Conservation (phyloP, 768 basidiomycete species). For the Suillus americanus region DNA sequence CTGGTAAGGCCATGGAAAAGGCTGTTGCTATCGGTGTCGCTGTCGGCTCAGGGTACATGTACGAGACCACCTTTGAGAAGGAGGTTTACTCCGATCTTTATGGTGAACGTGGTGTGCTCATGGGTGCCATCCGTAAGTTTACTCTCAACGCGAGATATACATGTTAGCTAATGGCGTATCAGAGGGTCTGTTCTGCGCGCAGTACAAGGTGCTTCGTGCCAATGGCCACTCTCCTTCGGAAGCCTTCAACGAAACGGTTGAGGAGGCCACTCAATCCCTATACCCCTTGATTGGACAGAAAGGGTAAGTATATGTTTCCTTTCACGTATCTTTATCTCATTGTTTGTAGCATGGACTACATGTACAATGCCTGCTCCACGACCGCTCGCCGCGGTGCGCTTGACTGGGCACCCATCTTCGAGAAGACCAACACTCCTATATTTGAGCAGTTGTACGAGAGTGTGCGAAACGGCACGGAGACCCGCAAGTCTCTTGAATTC, state of each 20-base stretch:
- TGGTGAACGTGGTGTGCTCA: constrained; percentile 99
- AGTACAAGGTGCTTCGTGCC: constrained; percentile 96
- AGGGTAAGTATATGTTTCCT: constrained; percentile 55
- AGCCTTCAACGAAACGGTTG: constrained; percentile 99
- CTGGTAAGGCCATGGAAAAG: constrained; percentile 97
- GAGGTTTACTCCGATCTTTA: constrained; percentile 99
- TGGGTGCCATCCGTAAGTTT: constrained; percentile 90
- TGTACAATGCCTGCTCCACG: constrained; percentile 99
- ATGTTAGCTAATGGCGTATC: constrained; percentile 7
- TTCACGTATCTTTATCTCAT: not conserved
- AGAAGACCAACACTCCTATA: constrained; percentile 90
- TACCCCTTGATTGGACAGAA: constrained; percentile 96
- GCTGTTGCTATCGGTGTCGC: constrained; percentile 93
- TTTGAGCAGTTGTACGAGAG: constrained; percentile 95
- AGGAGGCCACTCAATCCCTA: constrained; percentile 98
- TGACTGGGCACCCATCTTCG: constrained; percentile 98
- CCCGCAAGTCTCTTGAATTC: constrained; percentile 95
- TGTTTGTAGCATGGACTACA: constrained; percentile 87
- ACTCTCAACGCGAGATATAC: not conserved
- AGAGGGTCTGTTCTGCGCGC: constrained; percentile 99
- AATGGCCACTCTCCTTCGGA: constrained; percentile 98
- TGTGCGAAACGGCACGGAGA: constrained; percentile 94
- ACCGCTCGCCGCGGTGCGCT: constrained; percentile 98
- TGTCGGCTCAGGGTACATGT: constrained; percentile 95
- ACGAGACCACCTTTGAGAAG: constrained; percentile 99